phyloP scores from a whole-genome alignment of 768 basidiomycete genomes.

The Termitomyces sp. region DNA sequence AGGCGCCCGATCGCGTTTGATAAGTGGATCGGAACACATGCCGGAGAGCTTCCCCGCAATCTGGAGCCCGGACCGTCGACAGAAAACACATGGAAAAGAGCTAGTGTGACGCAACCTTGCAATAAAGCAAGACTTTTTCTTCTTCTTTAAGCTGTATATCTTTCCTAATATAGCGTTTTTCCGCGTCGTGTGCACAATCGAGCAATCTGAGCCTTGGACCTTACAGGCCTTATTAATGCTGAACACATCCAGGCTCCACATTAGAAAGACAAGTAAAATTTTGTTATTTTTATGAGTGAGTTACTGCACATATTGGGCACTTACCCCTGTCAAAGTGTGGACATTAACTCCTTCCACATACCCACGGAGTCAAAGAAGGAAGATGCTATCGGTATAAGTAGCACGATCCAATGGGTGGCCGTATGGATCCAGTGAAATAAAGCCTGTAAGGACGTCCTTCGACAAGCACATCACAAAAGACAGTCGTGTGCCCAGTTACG shows the following conservation, averaged over 20 bases:
- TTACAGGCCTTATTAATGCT: no score
- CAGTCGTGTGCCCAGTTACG: background rate
- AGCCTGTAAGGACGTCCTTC: no score
- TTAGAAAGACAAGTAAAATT: background rate
- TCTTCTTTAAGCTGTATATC: background rate
- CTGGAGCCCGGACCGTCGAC: slow-evolving; percentile 9
- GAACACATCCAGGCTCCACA: background rate
- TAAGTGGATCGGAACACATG: slow-evolving; percentile 1
- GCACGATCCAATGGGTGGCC: background rate
- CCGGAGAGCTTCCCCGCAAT: slow-evolving; percentile 8
- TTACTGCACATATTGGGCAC: background rate
- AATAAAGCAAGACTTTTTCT: background rate
- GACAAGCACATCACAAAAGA: background rate
- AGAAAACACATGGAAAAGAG: slow-evolving; percentile 10
- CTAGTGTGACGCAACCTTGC: background rate
- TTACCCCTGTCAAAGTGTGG: background rate
- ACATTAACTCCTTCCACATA: background rate
- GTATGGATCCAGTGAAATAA: background rate
- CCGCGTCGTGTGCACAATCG: background rate
- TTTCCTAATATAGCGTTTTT: background rate
- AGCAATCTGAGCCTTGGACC: background rate
- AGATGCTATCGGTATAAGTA: background rate
- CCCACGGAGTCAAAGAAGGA: background rate
- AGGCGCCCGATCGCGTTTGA: slow-evolving; percentile 2
- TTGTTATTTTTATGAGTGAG: background rate